Evolutionary conservation across 441 rosid genomes (phyloP).

Genomic region (Croton laevigatus): DNA sequence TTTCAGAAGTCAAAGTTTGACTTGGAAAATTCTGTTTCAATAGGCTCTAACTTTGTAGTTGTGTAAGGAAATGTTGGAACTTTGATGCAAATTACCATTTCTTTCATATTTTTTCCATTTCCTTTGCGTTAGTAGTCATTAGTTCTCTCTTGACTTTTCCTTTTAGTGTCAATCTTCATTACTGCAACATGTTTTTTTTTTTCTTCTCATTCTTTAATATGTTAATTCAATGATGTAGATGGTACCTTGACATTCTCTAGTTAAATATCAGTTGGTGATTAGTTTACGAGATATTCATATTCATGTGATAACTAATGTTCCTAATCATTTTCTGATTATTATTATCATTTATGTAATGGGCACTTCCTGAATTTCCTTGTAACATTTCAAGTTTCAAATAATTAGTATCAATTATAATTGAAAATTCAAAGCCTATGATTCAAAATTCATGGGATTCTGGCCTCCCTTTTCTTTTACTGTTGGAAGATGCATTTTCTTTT

Average conservation of each 20-base stretch:
- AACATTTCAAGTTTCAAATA: neutral
- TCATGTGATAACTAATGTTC: neutral
- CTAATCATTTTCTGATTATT: neutral
- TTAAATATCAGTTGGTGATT: neutral
- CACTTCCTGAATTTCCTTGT: neutral
- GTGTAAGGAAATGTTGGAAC: slow-evolving; percentile 3
- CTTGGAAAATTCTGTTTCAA: slow-evolving; percentile 13
- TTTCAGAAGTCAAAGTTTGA: slow-evolving; percentile 14
- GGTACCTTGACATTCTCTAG: neutral
- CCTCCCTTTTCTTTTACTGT: neutral
- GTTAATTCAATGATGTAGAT: slow-evolving; percentile 6
- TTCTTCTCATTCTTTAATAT: slow-evolving; percentile 1
- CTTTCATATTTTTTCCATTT: slow-evolving; percentile 6
- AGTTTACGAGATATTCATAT: neutral
- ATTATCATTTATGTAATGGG: neutral
- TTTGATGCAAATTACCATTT: slow-evolving; percentile 15
- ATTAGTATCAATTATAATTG: neutral
- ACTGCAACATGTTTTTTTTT: slow-evolving; percentile 2
- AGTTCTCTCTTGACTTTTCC: slow-evolving; percentile 5
- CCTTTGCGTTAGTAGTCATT: slow-evolving; percentile 5
- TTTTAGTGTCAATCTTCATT: slow-evolving; percentile 10
- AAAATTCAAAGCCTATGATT: neutral
- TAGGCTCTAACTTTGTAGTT: slow-evolving; percentile 16
- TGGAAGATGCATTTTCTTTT: neutral
- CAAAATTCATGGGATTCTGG: neutral